A percentile compares a stretch with the other conserved stretches of the same genome.
Evolutionary conservation across 176 grass and related monocot species (phyloP).

Genomic region (Raddia guianensis): DNA sequence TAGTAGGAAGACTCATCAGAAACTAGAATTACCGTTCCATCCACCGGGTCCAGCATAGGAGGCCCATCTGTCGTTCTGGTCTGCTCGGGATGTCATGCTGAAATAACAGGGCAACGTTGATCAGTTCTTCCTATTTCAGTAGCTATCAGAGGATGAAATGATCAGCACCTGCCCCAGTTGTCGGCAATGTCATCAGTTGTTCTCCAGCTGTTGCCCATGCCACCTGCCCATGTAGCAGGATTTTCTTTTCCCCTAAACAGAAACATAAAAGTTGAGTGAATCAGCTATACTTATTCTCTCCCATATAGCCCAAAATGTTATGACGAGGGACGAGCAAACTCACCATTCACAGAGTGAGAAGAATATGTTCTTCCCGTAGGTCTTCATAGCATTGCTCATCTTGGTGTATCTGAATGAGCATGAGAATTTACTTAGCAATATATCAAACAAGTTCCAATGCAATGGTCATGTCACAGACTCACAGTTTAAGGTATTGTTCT

Average conservation of each 20-base stretch:
- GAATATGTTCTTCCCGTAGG: slow-evolving; percentile 76
- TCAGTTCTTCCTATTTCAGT: slow-evolving; percentile 23
- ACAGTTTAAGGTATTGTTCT: neutral
- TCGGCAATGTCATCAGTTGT: slow-evolving; percentile 87
- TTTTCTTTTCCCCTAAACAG: slow-evolving; percentile 66
- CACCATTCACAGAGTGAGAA: slow-evolving; percentile 96
- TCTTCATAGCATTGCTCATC: slow-evolving; percentile 81
- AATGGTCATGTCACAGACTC: neutral
- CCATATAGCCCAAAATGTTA: neutral
- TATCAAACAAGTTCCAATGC: neutral
- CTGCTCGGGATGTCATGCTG: slow-evolving; percentile 89
- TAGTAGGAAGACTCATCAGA: neutral
- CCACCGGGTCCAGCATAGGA: slow-evolving; percentile 80
- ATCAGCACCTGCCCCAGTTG: slow-evolving; percentile 75
- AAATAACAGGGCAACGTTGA: slow-evolving; percentile 33
- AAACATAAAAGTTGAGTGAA: neutral
- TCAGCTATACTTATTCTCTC: neutral
- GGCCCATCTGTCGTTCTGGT: slow-evolving; percentile 94
- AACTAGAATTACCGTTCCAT: slow-evolving; percentile 76
- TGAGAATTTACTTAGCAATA: slow-evolving; percentile 2
- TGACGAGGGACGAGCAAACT: slow-evolving; percentile 19
- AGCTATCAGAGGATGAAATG: slow-evolving; percentile 12
- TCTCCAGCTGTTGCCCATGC: slow-evolving; percentile 94
- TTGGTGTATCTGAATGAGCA: slow-evolving; percentile 63
- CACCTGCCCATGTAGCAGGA: slow-evolving; percentile 85